Evolutionary conservation across 768 basidiomycete species (phyloP), one percentile per base, ranked within the genome.

Genomic region (Leccinum boreale): DNA sequence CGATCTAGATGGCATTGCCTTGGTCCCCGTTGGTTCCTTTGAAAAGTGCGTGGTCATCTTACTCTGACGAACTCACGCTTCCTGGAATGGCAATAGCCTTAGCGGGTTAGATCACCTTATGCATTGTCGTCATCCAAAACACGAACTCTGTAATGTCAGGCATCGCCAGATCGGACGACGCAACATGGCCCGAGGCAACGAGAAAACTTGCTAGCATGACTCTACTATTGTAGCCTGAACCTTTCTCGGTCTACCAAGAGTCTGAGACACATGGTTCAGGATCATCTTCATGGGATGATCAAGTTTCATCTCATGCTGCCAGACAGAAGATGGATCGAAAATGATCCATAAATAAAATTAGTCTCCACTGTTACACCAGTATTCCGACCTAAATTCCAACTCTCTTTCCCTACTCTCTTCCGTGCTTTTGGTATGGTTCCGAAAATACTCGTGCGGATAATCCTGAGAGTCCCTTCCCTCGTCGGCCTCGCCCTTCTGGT

Each of bases 401-500:
- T 44, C 42, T 42, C n/a, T 19, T 19, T 44, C 19, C 42, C 5
- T 4, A 10, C 42, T 19, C n/a, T 19, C 42, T 44, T 42, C 42
- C 3, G 19, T 19, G 36, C 36, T 36, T 15, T 36, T 36, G 36
- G 36, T 36, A 44, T 19, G 42, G 11, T 44, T 19, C 10, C 42
- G 4, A 44, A 14, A 17, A 4, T 12, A 31, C 48, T 21, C 51
- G 66, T 68, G 66, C 4, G 21, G 21, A 52, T 47, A 28, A 21
- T 14, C 33, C 39, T 59, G 17, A 31, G 57, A 45, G 23, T 50
- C 46, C n/a, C 56, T 29, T 58, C 58, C 1, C 65, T 71, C 26
- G 51, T 71, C 15, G 60, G 47, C 1, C 11, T 52, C 1, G 67
- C 69, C 15, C 60, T 71, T n/a, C 46, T 71, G 1, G 54, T 71